Conservation (phyloP, 257 asterid genomes). For the Euphrasia confusa region DNA sequence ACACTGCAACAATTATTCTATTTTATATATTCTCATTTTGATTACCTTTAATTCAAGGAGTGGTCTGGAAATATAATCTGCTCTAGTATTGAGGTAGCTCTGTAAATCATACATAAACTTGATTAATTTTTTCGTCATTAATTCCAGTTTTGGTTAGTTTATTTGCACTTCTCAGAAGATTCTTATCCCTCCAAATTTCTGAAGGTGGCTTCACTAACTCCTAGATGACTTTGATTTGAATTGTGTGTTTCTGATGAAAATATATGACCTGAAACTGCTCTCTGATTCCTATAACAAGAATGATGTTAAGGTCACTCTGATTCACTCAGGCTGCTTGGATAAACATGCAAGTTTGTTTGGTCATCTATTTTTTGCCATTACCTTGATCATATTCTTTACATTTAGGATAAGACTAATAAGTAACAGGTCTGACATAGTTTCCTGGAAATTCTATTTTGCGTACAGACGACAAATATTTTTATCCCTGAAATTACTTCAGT, state of each 20-base stretch:
- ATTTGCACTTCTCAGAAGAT: neutral
- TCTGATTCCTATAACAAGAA: neutral
- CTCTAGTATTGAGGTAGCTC: constrained; percentile 12
- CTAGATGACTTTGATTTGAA: constrained; percentile 12
- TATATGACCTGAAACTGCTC: constrained; percentile 2
- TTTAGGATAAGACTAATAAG: constrained; percentile 13
- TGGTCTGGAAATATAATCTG: constrained; percentile 2
- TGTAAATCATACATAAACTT: neutral
- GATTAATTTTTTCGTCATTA: constrained; percentile 4
- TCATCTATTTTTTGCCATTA: neutral
- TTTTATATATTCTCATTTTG: neutral
- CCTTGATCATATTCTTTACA: neutral
- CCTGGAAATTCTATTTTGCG: neutral
- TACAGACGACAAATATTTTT: neutral
- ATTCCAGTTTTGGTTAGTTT: constrained; percentile 2
- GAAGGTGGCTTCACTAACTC: constrained; percentile 7
- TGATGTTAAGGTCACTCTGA: neutral
- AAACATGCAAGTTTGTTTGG: neutral
- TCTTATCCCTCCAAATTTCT: constrained; percentile 1
- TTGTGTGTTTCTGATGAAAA: neutral
- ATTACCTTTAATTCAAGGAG: neutral
- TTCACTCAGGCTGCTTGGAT: neutral
- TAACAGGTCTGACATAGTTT: neutral
- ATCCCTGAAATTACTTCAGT: too few relatives aligned
- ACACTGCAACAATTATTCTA: constrained; percentile 17